Conservation (phyloP, 164 flowering plant species). For the Stephania cephalantha region DNA sequence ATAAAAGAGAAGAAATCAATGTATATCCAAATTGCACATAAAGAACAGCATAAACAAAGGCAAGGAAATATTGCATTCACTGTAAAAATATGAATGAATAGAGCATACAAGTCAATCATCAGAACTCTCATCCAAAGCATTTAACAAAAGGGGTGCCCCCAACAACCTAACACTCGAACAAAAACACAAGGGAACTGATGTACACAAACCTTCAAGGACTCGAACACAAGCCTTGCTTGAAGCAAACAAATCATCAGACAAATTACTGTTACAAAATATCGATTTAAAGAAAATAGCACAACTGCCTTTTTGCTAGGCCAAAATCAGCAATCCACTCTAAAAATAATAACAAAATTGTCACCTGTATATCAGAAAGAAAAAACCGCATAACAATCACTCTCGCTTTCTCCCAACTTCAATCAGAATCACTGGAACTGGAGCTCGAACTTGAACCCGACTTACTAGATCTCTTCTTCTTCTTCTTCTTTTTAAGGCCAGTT, state of each 20-base stretch:
- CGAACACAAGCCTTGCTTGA: neutral
- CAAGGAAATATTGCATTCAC: neutral
- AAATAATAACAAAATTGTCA: neutral
- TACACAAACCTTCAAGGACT: constrained; percentile 3
- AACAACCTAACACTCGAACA: neutral
- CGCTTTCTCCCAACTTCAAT: constrained; percentile 16
- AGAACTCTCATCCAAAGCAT: neutral
- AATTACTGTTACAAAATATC: neutral
- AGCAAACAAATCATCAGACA: neutral
- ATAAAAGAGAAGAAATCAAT: no score
- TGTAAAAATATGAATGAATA: neutral
- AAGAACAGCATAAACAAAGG: neutral
- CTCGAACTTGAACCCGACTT: constrained; percentile 28
- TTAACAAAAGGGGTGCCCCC: neutral
- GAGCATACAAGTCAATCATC: neutral
- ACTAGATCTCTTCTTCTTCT: constrained; percentile 21
- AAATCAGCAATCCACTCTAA: neutral
- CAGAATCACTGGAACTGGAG: constrained; percentile 50
- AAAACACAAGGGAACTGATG: neutral
- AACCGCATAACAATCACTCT: neutral
- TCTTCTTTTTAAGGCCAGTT: neutral
- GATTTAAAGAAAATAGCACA: neutral
- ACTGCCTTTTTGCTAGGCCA: neutral
- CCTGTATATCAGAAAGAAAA: neutral
- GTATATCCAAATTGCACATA: neutral